These are phyloP conservation scores for Macroventuria anomochaeta DNA, from an alignment of 2,329 filamentous ascomycete genomes.

Conservation along the genomic window DNA sequence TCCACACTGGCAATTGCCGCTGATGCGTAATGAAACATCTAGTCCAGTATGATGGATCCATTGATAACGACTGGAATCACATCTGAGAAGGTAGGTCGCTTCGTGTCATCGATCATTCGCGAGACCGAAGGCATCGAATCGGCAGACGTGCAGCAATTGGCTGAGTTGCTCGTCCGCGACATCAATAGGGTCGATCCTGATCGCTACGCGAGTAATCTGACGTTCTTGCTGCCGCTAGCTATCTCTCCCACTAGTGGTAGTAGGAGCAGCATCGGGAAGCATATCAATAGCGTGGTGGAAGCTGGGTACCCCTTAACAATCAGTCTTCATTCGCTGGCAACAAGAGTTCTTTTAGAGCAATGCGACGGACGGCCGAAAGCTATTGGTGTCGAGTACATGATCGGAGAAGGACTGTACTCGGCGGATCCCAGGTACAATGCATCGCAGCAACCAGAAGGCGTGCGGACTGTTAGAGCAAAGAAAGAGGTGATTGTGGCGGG, in stretches of 20 bases:
- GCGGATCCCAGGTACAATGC: conserved; percentile 47
- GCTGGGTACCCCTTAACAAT: conserved; percentile 61
- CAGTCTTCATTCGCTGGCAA: conserved; percentile 65
- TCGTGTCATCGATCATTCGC: neutral
- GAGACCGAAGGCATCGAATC: conserved; percentile 2
- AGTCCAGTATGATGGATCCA: neutral
- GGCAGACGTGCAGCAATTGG: conserved; percentile 3
- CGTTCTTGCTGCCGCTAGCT: conserved; percentile 63
- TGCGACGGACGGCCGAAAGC: conserved; percentile 57
- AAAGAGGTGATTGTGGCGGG: conserved; percentile 36
- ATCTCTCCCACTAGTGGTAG: no score
- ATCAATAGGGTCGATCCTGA: conserved; percentile 17
- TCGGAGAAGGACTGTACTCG: conserved; percentile 47
- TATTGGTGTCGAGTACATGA: conserved; percentile 48
- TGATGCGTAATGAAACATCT: neutral
- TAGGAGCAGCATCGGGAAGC: no score
- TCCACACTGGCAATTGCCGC: neutral
- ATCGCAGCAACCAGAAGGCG: conserved; percentile 36
- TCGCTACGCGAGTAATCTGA: conserved; percentile 5
- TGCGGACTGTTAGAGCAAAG: conserved; percentile 21
- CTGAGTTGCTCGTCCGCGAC: conserved; percentile 12
- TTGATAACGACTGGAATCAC: neutral
- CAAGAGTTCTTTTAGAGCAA: conserved; percentile 69
- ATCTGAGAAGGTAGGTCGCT: neutral
- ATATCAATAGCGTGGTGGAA: conserved; percentile 52